These are phyloP conservation scores for Polyporus tsugae DNA, from an alignment of 1,284 basidiomycete species.

Conservation along the genomic window DNA sequence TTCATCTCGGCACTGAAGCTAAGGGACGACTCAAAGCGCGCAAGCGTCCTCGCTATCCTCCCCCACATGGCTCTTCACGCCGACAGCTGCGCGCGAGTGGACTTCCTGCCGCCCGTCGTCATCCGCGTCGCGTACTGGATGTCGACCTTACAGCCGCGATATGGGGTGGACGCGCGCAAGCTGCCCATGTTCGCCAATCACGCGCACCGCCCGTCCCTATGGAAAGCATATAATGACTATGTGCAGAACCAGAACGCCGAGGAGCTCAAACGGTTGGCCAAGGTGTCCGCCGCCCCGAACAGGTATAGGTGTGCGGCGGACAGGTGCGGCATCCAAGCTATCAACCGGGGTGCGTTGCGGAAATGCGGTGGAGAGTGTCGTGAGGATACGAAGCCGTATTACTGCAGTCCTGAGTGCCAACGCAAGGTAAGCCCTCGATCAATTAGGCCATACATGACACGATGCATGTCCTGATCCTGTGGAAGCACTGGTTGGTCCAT, in stretches of 20 bases:
- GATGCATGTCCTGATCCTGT: not conserved
- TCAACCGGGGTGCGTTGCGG: slow-evolving; percentile 9
- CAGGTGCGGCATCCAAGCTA: slow-evolving; percentile 19
- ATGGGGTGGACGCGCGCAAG: slow-evolving; percentile 2
- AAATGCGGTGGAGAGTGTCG: slow-evolving; percentile 26
- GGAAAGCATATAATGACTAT: slow-evolving; percentile 2
- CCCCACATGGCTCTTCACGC: not conserved
- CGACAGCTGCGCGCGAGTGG: not conserved
- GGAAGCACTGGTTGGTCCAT: slow-evolving; percentile 17
- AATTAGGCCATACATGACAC: too few species aligned
- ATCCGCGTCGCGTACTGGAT: slow-evolving; percentile 15
- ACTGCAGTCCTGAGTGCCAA: slow-evolving; percentile 28
- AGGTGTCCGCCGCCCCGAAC: slow-evolving; percentile 10
- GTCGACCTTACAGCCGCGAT: not conserved
- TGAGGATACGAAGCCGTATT: slow-evolving; percentile 22
- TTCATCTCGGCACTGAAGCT: not conserved
- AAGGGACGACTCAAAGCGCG: not conserved
- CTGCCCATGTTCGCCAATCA: not conserved
- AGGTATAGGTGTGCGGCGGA: slow-evolving; percentile 17
- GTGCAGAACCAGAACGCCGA: not conserved
- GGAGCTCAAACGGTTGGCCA: slow-evolving; percentile 11
- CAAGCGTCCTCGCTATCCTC: not conserved
- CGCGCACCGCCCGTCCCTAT: not conserved
- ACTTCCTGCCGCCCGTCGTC: slow-evolving; percentile 9
- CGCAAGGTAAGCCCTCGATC: slow-evolving; percentile 7